Evolutionary conservation across 345 rosid species (phyloP), one percentile per base, ranked within the genome.

Genomic region (Xanthoceras sorbifolium): DNA sequence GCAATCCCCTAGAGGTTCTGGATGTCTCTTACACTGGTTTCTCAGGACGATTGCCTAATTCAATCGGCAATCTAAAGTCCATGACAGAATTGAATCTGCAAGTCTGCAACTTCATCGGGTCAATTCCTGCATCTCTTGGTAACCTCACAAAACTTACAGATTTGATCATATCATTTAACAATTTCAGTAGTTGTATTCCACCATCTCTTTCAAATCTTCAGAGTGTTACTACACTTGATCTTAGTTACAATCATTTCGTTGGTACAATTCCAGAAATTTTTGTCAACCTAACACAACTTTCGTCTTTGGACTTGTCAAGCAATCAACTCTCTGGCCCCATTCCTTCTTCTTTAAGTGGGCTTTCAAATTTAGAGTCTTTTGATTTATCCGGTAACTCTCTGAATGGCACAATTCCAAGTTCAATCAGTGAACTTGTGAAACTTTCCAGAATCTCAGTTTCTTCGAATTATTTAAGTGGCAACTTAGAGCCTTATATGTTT

Each of bases 181-280:
- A 59, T 34, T 69, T 83, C 32, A 69, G 0, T 10, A 80, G 86
- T 64, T n/a, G 28, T 12, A 25, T 83, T 20, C 84, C 83, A 2
- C 55, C 64, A 5, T 74, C 72, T 3, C 15, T 75, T 20, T 50
- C 67, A 3, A 78, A 75, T 18, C 29, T 69, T 3, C 8, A 60
- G 15, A 20, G 61, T 7, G 75, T 5, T 46, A 17, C 0, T 15
- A 3, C 0, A 1, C 42, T 66, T 4, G 32, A 20, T 38, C 25
- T 70, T n/a, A 1, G 5, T 0, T 0, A 3, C 0, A 75, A 72
- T 50, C 52, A 66, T 38, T 57, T 87, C 12, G 67, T 6, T 3
- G 85, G 90, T 50, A 34, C 34, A 9, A 25, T 81, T 23, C 86
- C 81, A 5, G 55, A 71, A 0, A 61, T 72, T 20, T 28, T 65